Conservation (phyloP, 306 rosid genomes). For the Citrullus colocynthis region DNA sequence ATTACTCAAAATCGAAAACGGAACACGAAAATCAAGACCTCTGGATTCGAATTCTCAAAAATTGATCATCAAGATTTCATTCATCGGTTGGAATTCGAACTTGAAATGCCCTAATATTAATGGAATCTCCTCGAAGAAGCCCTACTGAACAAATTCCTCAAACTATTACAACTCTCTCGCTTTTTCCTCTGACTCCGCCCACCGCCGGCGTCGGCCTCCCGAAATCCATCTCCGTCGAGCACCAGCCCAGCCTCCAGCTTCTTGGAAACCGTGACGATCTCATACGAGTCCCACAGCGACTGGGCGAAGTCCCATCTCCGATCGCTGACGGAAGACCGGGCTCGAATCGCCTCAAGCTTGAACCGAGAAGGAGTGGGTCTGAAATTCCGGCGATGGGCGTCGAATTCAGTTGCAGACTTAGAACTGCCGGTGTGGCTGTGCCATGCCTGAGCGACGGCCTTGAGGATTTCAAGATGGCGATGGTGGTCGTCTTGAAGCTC, state of each 20-base stretch:
- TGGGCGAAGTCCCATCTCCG: slow-evolving; percentile 54
- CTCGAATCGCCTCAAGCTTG: slow-evolving; percentile 30
- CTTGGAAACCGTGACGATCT: slow-evolving; percentile 62
- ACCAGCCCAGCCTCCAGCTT: slow-evolving; percentile 51
- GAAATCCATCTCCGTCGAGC: slow-evolving; percentile 25
- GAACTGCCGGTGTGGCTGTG: slow-evolving; percentile 42
- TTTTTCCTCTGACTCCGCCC: slow-evolving; percentile 11
- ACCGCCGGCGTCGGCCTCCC: slow-evolving; percentile 6
- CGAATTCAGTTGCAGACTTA: slow-evolving; percentile 42
- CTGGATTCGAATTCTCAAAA: background rate
- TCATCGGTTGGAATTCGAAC: slow-evolving; percentile 1
- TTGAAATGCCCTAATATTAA: background rate
- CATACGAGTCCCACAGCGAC: slow-evolving; percentile 87
- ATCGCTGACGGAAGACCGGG: background rate
- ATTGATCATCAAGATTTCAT: background rate
- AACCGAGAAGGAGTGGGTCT: slow-evolving; percentile 46
- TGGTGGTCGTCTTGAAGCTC: slow-evolving; percentile 14
- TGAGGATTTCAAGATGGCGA: slow-evolving; percentile 45
- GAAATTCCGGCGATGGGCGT: slow-evolving; percentile 40
- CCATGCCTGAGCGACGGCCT: slow-evolving; percentile 93
- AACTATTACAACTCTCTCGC: slow-evolving; percentile 62
- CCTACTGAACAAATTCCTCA: slow-evolving; percentile 48
- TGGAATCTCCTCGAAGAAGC: slow-evolving; percentile 46
- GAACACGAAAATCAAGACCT: background rate
- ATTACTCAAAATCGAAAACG: too few relatives aligned